Conservation (phyloP, 768 basidiomycete genomes). For the Boletus reticuloceps region DNA sequence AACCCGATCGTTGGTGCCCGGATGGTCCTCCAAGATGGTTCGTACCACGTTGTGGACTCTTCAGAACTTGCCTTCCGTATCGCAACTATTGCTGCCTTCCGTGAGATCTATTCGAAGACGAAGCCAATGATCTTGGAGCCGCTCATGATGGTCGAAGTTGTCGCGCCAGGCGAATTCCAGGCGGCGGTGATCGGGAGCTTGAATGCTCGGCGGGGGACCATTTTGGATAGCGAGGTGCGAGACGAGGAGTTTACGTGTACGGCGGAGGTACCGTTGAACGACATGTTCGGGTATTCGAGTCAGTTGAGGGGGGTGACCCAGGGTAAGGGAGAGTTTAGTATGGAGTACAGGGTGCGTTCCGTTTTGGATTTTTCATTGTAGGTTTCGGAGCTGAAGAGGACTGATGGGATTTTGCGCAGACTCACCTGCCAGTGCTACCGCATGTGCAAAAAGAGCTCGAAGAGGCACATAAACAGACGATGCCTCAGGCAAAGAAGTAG, state of each 20-base stretch:
- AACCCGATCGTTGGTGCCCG: conserved; percentile 84
- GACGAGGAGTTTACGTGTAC: conserved; percentile 94
- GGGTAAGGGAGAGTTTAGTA: conserved; percentile 90
- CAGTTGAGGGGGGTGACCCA: conserved; percentile 92
- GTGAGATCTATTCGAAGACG: conserved; percentile 79
- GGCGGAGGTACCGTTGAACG: conserved; percentile 92
- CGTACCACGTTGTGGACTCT: conserved; percentile 91
- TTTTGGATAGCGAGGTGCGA: conserved; percentile 92
- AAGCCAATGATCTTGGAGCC: conserved; percentile 88
- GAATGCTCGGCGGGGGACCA: conserved; percentile 89
- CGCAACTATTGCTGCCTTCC: conserved; percentile 88
- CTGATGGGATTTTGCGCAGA: conserved; percentile 36
- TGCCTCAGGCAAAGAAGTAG: conserved; percentile 71
- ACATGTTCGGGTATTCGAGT: conserved; percentile 98
- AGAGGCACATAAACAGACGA: conserved; percentile 80
- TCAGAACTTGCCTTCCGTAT: conserved; percentile 94
- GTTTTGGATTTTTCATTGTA: neutral
- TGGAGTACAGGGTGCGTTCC: conserved; percentile 68
- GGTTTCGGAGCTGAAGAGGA: neutral
- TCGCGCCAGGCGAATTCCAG: conserved; percentile 96
- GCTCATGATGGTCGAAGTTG: conserved; percentile 98
- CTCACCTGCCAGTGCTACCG: conserved; percentile 80
- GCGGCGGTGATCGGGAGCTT: conserved; percentile 91
- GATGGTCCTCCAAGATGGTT: conserved; percentile 89
- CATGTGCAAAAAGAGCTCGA: conserved; percentile 86